phyloP scores from a whole-genome alignment of 192 early-diverging fungal genomes.

The Umbelopsis sp. region DNA sequence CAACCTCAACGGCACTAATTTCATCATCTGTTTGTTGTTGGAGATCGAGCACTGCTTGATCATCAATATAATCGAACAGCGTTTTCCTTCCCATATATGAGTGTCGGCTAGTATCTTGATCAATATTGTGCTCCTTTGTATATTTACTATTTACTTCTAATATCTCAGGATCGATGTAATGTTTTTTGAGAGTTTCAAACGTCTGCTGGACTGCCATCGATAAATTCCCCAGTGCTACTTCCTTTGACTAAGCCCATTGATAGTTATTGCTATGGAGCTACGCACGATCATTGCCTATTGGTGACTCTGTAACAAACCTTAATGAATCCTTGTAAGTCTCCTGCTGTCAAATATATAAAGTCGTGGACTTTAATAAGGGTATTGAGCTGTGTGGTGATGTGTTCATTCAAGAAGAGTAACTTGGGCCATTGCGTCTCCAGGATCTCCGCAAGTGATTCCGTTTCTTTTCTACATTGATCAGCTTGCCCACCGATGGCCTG shows the following conservation, averaged over 20 bases:
- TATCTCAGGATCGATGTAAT: constrained; percentile 31
- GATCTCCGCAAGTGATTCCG: constrained; percentile 23
- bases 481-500: constrained; percentile 36
- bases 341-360: constrained; percentile 21
- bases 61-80: constrained; percentile 43
- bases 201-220: constrained; percentile 29
- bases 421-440: constrained; percentile 41
- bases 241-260: constrained; percentile 17
- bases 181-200: constrained; percentile 31
- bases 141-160: constrained; percentile 21
- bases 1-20: constrained; percentile 40
- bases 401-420: constrained; percentile 31
- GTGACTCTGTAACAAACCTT: constrained; percentile 27
- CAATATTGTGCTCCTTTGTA: neutral
- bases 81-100: neutral
- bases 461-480: constrained; percentile 24
- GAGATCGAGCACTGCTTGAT: constrained; percentile 40
- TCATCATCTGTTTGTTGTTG: constrained; percentile 38
- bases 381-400: constrained; percentile 30
- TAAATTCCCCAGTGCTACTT: constrained; percentile 24
- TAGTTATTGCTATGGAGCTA: neutral
- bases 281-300: too few relatives aligned
- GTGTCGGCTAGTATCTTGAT: neutral
- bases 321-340: constrained; percentile 6
- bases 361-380: constrained; percentile 31